Base-by-base conservation (phyloP, 2,329 filamentous ascomycete genomes). In the Paraphaeosphaeria sporulosa region DNA sequence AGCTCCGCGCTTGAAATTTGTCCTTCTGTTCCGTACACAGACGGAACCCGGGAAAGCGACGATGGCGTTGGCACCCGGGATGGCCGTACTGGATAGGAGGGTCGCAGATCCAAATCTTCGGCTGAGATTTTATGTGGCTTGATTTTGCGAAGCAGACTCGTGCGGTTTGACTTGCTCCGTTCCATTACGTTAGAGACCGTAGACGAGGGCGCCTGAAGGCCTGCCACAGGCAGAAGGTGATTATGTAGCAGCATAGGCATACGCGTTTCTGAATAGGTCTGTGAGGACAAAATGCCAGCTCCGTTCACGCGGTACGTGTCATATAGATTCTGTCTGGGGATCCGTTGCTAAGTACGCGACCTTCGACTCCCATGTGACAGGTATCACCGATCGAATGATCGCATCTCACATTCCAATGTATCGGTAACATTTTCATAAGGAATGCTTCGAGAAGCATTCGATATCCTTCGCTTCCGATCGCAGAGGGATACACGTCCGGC, bases 361-460 rank as follows among this genome's bases (percentile, higher is more conserved):
- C 8, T 30, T 42, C 34, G 36, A 25, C 10, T 21, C 38, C 38
- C 7, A n/a, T 43, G 38, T 23, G 25, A 25, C 17, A 30, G 32
- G 13, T 13, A 21, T 54, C 6, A 32, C 50, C 25, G 43, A 48
- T 27, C 13, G 10, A 47, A n/a, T 44, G n/a, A 19, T 17, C n/a
- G 17, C 43, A 49, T 48, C 3, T 17, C 25, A 46, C 57, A 55
- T 58, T 58, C 55, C 49, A 32, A 12, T 32, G 55, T 52, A 52
- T 36, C 40, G 52, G 47, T 34, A 36, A 23, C 32, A 32, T 34
- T 53, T 23, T 34, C 21, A 8, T 15, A 2, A 34, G 59, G 52
- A 62, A 59, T 56, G 59, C 47, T 58, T 56, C 52, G 46, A 48
- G 56, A 59, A 59, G 51, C 30, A 43, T 19, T 12, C 32, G 23